phyloP scores from a whole-genome alignment of 345 rosid species.

The Mercurialis annua region DNA sequence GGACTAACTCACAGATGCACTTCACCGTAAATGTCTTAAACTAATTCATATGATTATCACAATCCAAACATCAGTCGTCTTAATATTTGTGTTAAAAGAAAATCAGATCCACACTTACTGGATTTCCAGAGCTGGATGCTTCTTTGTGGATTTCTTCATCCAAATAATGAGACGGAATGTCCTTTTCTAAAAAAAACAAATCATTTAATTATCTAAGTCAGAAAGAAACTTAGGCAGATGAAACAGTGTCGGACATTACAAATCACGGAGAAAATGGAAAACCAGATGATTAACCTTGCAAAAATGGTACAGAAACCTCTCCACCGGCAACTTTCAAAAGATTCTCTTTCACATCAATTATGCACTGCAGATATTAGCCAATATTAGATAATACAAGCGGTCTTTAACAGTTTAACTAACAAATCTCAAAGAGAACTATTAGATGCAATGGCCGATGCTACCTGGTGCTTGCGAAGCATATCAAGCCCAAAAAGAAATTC shows the following conservation, averaged over 20 bases:
- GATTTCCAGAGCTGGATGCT: constrained; percentile 80
- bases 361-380: constrained; percentile 54
- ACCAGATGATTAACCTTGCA: constrained; percentile 61
- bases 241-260: background rate
- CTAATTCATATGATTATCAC: background rate
- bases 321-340: constrained; percentile 94
- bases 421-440: constrained; percentile 2
- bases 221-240: constrained; percentile 5
- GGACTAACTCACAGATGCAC: background rate
- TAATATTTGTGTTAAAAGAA: background rate
- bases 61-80: background rate
- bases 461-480: constrained; percentile 99
- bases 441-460: constrained; percentile 26
- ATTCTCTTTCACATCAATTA: constrained; percentile 82
- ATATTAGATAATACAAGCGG: constrained; percentile 11
- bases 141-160: constrained; percentile 77
- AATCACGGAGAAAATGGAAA: background rate
- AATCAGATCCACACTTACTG: constrained; percentile 38
- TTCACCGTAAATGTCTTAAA: background rate
- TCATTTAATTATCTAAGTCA: constrained; percentile 12
- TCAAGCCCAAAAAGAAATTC: constrained; percentile 97
- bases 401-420: constrained; percentile 1
- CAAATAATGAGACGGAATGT: constrained; percentile 71
- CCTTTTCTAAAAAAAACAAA: constrained; percentile 62
- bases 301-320: constrained; percentile 93